A percentile compares a stretch with the other conserved stretches of the same genome.
Evolutionary conservation across 2,329 filamentous ascomycete genomes (phyloP).

Genomic region (Nigrograna mackinnonii): DNA sequence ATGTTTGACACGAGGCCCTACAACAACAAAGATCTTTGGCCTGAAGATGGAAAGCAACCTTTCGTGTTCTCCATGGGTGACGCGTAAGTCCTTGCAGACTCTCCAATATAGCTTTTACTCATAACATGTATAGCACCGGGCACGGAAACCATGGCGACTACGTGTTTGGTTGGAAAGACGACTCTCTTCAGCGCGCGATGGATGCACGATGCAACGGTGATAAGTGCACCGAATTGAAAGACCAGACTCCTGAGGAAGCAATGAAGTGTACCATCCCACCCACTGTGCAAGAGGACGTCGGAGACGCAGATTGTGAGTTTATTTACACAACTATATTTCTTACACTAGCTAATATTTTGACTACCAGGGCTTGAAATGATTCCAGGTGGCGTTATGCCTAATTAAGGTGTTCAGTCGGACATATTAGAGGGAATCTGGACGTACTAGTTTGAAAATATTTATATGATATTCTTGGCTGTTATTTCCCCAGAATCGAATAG

Average conservation of each 20-base stretch:
- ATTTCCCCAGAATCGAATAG: no score
- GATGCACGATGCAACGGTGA: constrained; percentile 31
- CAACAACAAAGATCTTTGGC: constrained; percentile 26
- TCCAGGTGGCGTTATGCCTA: background rate
- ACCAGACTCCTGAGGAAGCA: constrained; percentile 30
- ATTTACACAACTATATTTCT: background rate
- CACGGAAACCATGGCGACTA: constrained; percentile 55
- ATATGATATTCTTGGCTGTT: no score
- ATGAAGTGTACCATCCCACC: constrained; percentile 32
- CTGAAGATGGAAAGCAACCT: constrained; percentile 29
- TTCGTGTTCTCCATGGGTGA: constrained; percentile 36
- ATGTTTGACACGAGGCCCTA: constrained; percentile 47
- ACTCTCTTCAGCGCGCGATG: constrained; percentile 29
- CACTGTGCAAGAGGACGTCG: constrained; percentile 30
- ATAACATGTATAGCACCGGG: constrained; percentile 43
- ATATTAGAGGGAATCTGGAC: constrained; percentile 1
- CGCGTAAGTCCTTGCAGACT: constrained; percentile 26
- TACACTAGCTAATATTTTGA: background rate
- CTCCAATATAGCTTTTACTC: no score
- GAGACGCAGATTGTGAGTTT: constrained; percentile 20
- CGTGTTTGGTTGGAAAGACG: constrained; percentile 51
- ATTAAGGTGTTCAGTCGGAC: background rate
- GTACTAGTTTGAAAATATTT: no score
- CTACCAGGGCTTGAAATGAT: background rate
- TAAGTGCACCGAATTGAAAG: constrained; percentile 22